Base-by-base conservation (phyloP, 176 grass and related monocot species). In the Carex scoparia region DNA sequence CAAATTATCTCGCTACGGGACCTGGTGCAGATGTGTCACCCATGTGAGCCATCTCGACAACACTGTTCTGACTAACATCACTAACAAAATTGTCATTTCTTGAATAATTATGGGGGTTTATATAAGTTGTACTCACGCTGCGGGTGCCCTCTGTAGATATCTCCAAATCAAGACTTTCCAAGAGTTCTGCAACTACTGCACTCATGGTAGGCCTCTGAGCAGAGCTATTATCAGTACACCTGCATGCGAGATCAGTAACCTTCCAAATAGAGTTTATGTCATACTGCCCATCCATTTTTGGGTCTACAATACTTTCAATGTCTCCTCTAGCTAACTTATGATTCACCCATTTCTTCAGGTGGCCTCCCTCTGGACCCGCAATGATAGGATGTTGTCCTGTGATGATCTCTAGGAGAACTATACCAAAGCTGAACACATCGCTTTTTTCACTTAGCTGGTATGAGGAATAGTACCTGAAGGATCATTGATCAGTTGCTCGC, bases 231-330 rank as follows among this genome's bases (percentile, higher is more conserved):
- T 75, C 32, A 0, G 80, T 88, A 83, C 89, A 91, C 40, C 53
- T 84, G 16, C 65, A 4, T 3, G 87, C 86, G 2, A 90, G 14
- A 0, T 85, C 66, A 13, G 82, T 86, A 12, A 89, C 89, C 53
- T 91, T 94, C 92, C 89, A 91, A 10, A 90, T 48, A 4, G 90
- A 90, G 55, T 94, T 94, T 9, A 90, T 49, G 13, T 91, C 84
- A 51, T 88, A 94, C 27, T 88, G 59, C 48, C 88, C 86, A 9
- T 58, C 28, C 81, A 94, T 82, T 8, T 67, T 89, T 65, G 10
- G 16, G 31, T 94, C 90, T 0, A 79, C 80, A 0, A 94, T 38
- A 1, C 81, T 86, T 60, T 94, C 86, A 0, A 94, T 92, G 69
- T 94, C 84, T 33, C 92, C 90, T 70, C 51, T 81, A 8, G 65